phyloP scores from a whole-genome alignment of 2,329 filamentous ascomycete genomes.

The Penicillium hesseltinei region DNA sequence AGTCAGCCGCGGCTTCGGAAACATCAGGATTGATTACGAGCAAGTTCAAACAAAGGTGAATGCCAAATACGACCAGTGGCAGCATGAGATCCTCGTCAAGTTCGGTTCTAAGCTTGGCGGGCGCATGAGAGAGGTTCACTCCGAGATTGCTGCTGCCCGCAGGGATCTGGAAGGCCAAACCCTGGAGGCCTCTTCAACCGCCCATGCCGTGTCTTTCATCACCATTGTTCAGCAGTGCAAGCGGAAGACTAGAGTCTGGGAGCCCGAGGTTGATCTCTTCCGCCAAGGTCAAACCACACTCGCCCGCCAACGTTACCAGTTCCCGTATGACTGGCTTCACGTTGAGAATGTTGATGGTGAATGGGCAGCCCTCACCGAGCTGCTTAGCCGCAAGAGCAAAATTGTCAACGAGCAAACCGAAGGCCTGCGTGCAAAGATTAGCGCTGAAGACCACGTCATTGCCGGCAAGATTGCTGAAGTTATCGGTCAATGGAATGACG shows the following conservation, averaged over 20 bases:
- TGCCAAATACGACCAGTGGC: conserved; percentile 99
- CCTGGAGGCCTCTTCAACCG: conserved; percentile 90
- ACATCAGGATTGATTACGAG: conserved; percentile 94
- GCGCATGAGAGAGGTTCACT: conserved; percentile 88
- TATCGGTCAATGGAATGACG: conserved; percentile 84
- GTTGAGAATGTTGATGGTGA: conserved; percentile 96
- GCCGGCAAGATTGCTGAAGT: conserved; percentile 84
- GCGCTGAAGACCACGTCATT: conserved; percentile 88
- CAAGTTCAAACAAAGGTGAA: conserved; percentile 99
- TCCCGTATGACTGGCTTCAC: conserved; percentile 88
- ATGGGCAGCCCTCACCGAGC: conserved; percentile 90
- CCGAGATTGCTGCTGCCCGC: conserved; percentile 85
- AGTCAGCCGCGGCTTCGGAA: conserved; percentile 86
- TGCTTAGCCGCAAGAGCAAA: conserved; percentile 87
- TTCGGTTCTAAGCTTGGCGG: conserved; percentile 86
- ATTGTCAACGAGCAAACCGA: conserved; percentile 96
- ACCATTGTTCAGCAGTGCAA: conserved; percentile 96
- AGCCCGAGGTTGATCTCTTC: conserved; percentile 93
- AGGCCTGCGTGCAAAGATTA: conserved; percentile 89
- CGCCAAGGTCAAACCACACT: conserved; percentile 92
- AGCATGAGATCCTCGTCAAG: conserved; percentile 92
- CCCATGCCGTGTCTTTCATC: conserved; percentile 96
- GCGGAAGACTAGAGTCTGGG: conserved; percentile 89
- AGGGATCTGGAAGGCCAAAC: conserved; percentile 89
- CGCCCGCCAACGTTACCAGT: conserved; percentile 87